Evolutionary conservation across 2,329 filamentous ascomycete genomes (phyloP), one percentile per base, ranked within the genome.

Genomic region (Sphaerulina vaccinii): DNA sequence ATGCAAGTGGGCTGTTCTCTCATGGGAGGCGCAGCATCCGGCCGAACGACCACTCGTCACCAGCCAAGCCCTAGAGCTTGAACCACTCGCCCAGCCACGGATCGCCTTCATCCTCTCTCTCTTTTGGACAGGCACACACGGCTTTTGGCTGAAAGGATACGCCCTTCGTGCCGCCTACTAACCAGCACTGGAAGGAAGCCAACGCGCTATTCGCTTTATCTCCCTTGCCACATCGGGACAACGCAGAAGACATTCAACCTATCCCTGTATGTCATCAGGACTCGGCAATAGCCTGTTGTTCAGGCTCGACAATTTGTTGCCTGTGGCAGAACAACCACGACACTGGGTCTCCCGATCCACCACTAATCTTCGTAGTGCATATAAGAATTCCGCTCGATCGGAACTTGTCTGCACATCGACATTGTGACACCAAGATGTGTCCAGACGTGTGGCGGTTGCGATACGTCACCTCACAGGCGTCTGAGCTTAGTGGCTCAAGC

Each of bases 351-450:
- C 2, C 8, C 45, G 43, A 46, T 36, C 16, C 32, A 27, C 32
- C 35, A 29, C 35, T 39, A 24, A 22, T 29, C 36, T 35, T 24
- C 24, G 45, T 9, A 29, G 35, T 19, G 10, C 32, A 22, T 32
- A 23, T 23, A 32, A 11, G 24, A 27, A 33, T 38, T n/a, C 33
- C 32, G 35, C 44, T 11, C 35, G 45, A 48, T 48, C 45, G 45
- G 45, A 29, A 39, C 23, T 48, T 48, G 15, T 48, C 45, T 48
- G 36, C 45, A 48, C 45, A 47, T 47, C 44, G 44, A 29, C 43
- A 47, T 40, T 48, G 45, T 48, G 45, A 27, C 42, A 40, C 45
- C 44, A 27, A 22, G 13, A 37, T 13, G 13, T 9, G 18, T 9
- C 21, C 44, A 33, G 16, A 15, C 19, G 18, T 47, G 44, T 47